These are phyloP conservation scores for Holtermanniella nyarrowii DNA, from an alignment of 768 basidiomycete genomes.

Conservation along the genomic window DNA sequence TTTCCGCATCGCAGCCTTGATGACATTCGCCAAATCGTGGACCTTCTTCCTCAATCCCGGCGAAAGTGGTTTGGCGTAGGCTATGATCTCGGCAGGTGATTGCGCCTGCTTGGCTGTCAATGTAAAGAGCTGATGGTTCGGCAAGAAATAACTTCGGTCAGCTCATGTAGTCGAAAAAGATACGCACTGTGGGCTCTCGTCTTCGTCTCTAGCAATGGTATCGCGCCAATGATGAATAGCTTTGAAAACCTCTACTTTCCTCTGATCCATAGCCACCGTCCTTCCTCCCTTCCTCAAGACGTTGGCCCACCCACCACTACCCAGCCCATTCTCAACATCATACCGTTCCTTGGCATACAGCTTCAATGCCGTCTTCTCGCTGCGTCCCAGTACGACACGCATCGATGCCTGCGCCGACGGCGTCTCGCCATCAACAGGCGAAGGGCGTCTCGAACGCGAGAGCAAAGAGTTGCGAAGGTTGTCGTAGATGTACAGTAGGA, in stretches of 20 bases:
- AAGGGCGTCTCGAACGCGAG: conserved; percentile 23
- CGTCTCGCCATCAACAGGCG: conserved; percentile 35
- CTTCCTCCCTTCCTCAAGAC: conserved; percentile 79
- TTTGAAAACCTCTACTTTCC: conserved; percentile 57
- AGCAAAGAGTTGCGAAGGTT: conserved; percentile 75
- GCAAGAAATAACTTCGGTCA: conserved; percentile 54
- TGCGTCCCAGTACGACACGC: conserved; percentile 58
- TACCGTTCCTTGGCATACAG: conserved; percentile 62
- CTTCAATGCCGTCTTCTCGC: conserved; percentile 64
- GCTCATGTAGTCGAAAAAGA: neutral
- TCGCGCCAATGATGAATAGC: conserved; percentile 78
- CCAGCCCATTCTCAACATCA: conserved; percentile 55
- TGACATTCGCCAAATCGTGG: conserved; percentile 56
- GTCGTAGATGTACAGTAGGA: conserved; percentile 84
- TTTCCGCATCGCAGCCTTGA: conserved; percentile 44
- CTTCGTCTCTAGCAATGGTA: conserved; percentile 62
- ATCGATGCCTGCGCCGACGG: conserved; percentile 48
- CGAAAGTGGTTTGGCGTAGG: conserved; percentile 53
- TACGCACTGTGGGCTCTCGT: conserved; percentile 69
- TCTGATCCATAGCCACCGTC: conserved; percentile 34
- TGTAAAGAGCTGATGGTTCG: conserved; percentile 56
- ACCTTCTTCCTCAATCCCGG: conserved; percentile 55
- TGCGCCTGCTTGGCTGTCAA: conserved; percentile 47
- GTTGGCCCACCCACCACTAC: conserved; percentile 64
- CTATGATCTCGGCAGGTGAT: conserved; percentile 55